A percentile compares a stretch with the other conserved stretches of the same genome.
phyloP scores from a whole-genome alignment of 257 asterid genomes.

The Thymus mandschuricus region DNA sequence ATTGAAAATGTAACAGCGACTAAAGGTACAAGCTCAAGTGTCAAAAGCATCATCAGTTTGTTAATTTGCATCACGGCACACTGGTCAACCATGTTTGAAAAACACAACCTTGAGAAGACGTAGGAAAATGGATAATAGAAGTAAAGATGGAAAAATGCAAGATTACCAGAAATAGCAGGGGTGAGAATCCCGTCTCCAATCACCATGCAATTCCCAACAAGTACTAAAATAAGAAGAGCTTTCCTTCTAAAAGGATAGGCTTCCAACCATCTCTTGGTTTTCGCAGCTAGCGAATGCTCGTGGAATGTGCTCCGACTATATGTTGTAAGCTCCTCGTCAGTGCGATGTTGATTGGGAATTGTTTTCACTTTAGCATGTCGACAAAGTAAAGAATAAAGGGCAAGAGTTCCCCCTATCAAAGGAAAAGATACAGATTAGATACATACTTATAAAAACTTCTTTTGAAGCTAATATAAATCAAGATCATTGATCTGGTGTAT shows the following conservation, averaged over 20 bases:
- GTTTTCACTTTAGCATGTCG: slow-evolving; percentile 65
- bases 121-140: neutral
- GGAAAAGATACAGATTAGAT: neutral
- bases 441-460: neutral
- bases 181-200: slow-evolving; percentile 78
- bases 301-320: slow-evolving; percentile 64
- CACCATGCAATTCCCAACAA: slow-evolving; percentile 70
- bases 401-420: slow-evolving; percentile 60
- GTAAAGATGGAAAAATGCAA: neutral
- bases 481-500: neutral
- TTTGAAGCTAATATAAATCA: neutral
- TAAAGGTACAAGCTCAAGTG: neutral
- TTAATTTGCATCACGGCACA: neutral
- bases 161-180: slow-evolving; percentile 69
- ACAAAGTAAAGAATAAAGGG: slow-evolving; percentile 66
- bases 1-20: neutral
- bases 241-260: slow-evolving; percentile 52
- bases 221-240: slow-evolving; percentile 61
- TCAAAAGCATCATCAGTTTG: slow-evolving; percentile 8
- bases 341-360: slow-evolving; percentile 74
- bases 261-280: slow-evolving; percentile 77
- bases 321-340: slow-evolving; percentile 83
- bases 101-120: neutral
- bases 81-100: neutral
- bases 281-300: slow-evolving; percentile 69